Percentiles rank a stretch among this genome's conserved stretches.
These are phyloP conservation scores for Priceomyces haplophilus DNA, from an alignment of 805 yeast species.

Conservation along the genomic window DNA sequence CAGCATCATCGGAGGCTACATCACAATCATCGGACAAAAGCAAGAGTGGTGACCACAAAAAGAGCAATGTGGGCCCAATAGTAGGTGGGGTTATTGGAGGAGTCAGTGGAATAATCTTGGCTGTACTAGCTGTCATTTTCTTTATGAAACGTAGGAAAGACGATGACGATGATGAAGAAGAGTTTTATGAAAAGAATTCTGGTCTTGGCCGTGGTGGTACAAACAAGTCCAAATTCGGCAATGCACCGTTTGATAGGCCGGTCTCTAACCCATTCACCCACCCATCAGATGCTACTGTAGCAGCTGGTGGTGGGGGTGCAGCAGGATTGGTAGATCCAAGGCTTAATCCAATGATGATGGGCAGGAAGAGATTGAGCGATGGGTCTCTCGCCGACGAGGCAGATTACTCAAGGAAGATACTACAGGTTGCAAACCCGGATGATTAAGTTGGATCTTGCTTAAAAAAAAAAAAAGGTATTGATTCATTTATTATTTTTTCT, in stretches of 20 bases:
- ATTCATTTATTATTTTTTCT: not conserved
- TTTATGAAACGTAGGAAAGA: slow-evolving; percentile 25
- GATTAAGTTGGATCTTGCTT: not conserved
- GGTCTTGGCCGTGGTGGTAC: slow-evolving; percentile 17
- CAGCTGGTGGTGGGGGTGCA: slow-evolving; percentile 12
- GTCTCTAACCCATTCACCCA: slow-evolving; percentile 61
- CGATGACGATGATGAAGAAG: slow-evolving; percentile 39
- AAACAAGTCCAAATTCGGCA: slow-evolving; percentile 15
- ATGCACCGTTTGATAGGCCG: slow-evolving; percentile 35
- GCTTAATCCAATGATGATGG: slow-evolving; percentile 72
- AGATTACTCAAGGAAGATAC: slow-evolving; percentile 65
- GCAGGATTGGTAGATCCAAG: slow-evolving; percentile 52
- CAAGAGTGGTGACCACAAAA: slow-evolving; percentile 1
- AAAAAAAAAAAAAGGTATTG: not conserved
- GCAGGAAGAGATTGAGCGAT: slow-evolving; percentile 78
- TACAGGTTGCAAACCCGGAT: slow-evolving; percentile 89
- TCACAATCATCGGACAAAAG: slow-evolving; percentile 2
- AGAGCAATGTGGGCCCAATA: slow-evolving; percentile 35
- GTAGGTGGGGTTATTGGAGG: slow-evolving; percentile 49
- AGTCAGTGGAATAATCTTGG: slow-evolving; percentile 26
- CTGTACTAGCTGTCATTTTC: slow-evolving; percentile 27
- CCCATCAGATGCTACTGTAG: slow-evolving; percentile 47
- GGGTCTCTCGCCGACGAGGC: slow-evolving; percentile 86
- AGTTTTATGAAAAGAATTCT: slow-evolving; percentile 27
- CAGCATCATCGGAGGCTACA: slow-evolving; percentile 6